Conservation (phyloP, 1,284 basidiomycete genomes). For the Flammula alnicola region DNA sequence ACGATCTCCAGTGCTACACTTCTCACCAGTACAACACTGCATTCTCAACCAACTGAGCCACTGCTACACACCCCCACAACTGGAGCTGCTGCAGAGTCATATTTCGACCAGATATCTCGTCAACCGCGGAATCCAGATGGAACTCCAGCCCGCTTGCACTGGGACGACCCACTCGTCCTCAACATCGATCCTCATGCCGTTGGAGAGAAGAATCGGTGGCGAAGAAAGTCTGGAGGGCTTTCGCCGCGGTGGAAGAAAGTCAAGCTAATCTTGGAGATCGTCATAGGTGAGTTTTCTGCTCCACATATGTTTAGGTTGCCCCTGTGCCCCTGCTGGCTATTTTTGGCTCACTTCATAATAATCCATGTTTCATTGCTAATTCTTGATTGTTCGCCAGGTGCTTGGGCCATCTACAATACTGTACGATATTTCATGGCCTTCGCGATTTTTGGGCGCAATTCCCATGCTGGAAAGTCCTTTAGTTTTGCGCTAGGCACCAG, state of each 20-base stretch:
- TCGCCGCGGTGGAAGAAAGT: constrained; percentile 45
- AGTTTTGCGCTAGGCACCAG: constrained; percentile 62
- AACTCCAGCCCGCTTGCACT: constrained; percentile 23
- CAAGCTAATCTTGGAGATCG: constrained; percentile 44
- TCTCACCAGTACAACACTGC: constrained; percentile 48
- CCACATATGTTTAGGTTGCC: neutral
- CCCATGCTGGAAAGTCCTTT: constrained; percentile 42
- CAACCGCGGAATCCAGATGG: constrained; percentile 21
- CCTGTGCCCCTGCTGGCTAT: constrained; percentile 2
- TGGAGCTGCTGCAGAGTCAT: constrained; percentile 41
- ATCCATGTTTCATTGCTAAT: neutral
- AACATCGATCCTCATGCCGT: constrained; percentile 45
- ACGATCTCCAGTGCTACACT: constrained; percentile 56
- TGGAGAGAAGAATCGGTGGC: constrained; percentile 36
- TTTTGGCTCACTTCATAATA: constrained; percentile 4
- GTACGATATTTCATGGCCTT: constrained; percentile 68
- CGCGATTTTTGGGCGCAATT: constrained; percentile 36
- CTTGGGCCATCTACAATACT: constrained; percentile 63
- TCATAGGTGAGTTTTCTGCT: constrained; percentile 49
- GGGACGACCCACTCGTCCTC: constrained; percentile 44
- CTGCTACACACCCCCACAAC: constrained; percentile 42
- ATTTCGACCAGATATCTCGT: constrained; percentile 39
- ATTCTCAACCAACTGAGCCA: constrained; percentile 55
- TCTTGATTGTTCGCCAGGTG: constrained; percentile 37
- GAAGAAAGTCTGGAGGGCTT: constrained; percentile 32